Conservation (phyloP, 2,329 filamentous ascomycete genomes). For the Stemphylium lycopersici region DNA sequence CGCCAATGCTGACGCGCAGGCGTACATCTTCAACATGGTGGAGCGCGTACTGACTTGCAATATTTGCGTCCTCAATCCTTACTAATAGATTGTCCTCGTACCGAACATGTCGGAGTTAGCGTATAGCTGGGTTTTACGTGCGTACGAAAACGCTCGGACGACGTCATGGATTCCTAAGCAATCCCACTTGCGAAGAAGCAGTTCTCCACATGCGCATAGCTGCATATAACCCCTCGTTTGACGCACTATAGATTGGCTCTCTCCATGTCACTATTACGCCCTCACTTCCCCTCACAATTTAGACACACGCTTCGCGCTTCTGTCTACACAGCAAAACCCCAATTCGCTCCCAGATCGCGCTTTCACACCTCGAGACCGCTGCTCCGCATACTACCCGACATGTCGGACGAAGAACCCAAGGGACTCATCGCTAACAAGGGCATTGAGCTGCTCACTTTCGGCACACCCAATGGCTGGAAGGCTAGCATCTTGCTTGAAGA, state of each 20-base stretch:
- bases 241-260: slow-evolving; percentile 7
- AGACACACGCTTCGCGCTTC: slow-evolving; percentile 18
- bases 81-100: neutral
- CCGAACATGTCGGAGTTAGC: neutral
- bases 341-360: slow-evolving; percentile 14
- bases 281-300: slow-evolving; percentile 23
- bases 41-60: neutral
- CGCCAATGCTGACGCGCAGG: neutral
- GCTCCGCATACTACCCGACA: slow-evolving; percentile 25
- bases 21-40: neutral
- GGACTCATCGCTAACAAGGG: slow-evolving; percentile 67
- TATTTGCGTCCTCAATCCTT: neutral
- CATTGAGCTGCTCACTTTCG: slow-evolving; percentile 68
- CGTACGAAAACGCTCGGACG: neutral
- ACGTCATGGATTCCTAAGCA: slow-evolving; percentile 25
- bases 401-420: slow-evolving; percentile 52
- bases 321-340: slow-evolving; percentile 15
- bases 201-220: slow-evolving; percentile 1
- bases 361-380: slow-evolving; percentile 30
- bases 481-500: slow-evolving; percentile 68
- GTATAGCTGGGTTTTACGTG: neutral
- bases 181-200: neutral
- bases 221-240: slow-evolving; percentile 35
- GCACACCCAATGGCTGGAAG: slow-evolving; percentile 60
- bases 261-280: slow-evolving; percentile 30